Percentiles rank a stretch among this genome's conserved stretches.
Conservation (phyloP, 805 yeast genomes). For the Sungouiella blattae region DNA sequence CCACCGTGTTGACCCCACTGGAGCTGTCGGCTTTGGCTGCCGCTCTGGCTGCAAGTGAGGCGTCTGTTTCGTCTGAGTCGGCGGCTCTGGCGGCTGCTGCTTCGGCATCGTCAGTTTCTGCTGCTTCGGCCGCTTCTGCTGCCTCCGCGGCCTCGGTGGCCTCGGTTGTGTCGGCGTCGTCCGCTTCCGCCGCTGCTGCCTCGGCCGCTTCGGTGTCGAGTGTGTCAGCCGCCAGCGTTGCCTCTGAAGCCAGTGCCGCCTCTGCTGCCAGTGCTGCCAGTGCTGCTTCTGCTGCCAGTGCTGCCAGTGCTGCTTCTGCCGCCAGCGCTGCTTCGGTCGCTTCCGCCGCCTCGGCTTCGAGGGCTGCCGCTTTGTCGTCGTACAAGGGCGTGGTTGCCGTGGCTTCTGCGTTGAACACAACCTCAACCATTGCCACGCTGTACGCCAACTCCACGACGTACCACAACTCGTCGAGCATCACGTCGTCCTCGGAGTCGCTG, state of each 20-base stretch:
- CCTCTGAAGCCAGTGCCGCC: not conserved
- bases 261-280: slow-evolving; percentile 22
- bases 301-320: not conserved
- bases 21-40: slow-evolving; percentile 14
- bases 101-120: slow-evolving; percentile 22
- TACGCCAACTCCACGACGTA: slow-evolving; percentile 9
- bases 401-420: slow-evolving; percentile 15
- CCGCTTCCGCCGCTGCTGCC: not conserved
- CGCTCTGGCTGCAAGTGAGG: slow-evolving; percentile 1
- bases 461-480: slow-evolving; percentile 6
- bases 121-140: slow-evolving; percentile 4
- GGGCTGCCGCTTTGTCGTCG: slow-evolving; percentile 20
- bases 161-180: not conserved
- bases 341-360: slow-evolving; percentile 7
- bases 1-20: slow-evolving; percentile 24
- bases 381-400: slow-evolving; percentile 24
- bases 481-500: too few relatives aligned
- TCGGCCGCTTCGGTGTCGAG: slow-evolving; percentile 2
- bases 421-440: slow-evolving; percentile 6
- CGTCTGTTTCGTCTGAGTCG: not conserved
- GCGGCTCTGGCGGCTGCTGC: not conserved
- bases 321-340: slow-evolving; percentile 2
- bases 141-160: slow-evolving; percentile 3
- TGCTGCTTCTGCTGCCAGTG: slow-evolving; percentile 1
- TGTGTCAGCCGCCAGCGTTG: slow-evolving; percentile 1